phyloP scores from a whole-genome alignment of 306 rosid genomes.

The Herpetospermum pedunculosum region DNA sequence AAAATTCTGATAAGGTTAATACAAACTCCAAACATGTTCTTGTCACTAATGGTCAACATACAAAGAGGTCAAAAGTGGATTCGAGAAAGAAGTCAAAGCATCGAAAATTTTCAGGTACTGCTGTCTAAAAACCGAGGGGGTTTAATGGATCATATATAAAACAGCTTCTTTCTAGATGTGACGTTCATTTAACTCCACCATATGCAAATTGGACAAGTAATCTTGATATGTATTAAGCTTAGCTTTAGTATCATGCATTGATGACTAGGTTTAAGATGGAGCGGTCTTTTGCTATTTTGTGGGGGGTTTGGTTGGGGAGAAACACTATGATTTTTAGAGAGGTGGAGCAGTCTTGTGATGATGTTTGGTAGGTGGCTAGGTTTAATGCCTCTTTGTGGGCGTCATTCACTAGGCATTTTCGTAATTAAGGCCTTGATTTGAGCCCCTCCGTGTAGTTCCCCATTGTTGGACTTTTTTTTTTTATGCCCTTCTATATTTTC shows the following conservation, averaged over 20 bases:
- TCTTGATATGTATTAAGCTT: neutral
- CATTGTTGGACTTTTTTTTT: too few relatives aligned
- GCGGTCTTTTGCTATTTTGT: too few relatives aligned
- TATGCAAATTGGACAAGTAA: neutral
- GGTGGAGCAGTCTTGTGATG: too few relatives aligned
- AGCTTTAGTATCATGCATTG: neutral
- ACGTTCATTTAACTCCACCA: neutral
- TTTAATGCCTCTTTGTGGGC: too few relatives aligned
- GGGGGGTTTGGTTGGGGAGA: too few relatives aligned
- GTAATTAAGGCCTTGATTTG: too few relatives aligned
- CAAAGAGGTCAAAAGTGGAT: slow-evolving; percentile 30
- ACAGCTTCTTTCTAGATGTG: neutral
- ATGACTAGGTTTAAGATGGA: too few relatives aligned
- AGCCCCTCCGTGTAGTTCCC: too few relatives aligned
- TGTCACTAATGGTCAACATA: slow-evolving; percentile 22
- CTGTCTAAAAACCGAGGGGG: neutral
- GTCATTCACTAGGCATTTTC: too few relatives aligned
- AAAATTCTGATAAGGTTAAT: slow-evolving; percentile 17
- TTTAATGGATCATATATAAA: slow-evolving; percentile 2
- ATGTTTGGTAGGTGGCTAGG: too few relatives aligned
- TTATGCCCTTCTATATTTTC: too few relatives aligned
- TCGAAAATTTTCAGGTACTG: slow-evolving; percentile 57
- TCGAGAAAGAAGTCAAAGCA: slow-evolving; percentile 57
- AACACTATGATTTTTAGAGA: too few relatives aligned
- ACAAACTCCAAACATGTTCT: slow-evolving; percentile 32